These are phyloP conservation scores for Cymbopogon citratus DNA, from an alignment of 176 grass and related monocot species.

Conservation along the genomic window DNA sequence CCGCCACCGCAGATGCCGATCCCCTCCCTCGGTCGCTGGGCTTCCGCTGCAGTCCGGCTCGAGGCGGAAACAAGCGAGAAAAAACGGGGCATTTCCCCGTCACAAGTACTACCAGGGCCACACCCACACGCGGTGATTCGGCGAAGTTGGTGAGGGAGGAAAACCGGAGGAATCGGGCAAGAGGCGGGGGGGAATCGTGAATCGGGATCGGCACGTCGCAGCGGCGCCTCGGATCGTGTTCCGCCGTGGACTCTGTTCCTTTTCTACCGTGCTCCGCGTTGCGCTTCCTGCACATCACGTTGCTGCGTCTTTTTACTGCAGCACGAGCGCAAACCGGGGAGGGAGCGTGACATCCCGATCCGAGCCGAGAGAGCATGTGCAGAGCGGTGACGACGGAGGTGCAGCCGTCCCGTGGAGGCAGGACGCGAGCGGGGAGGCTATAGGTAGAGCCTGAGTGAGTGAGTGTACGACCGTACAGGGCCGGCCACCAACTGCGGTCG, in stretches of 20 bases:
- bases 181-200: not conserved
- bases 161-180: no score
- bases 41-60: not conserved
- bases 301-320: no score
- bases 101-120: not conserved
- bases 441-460: not conserved
- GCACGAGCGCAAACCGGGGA: no score
- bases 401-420: not conserved
- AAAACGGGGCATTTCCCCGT: not conserved
- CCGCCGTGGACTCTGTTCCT: not conserved
- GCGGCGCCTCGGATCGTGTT: slow-evolving; percentile 4
- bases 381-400: not conserved
- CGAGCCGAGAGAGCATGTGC: not conserved
- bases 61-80: no score
- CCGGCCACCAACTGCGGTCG: slow-evolving; percentile 13
- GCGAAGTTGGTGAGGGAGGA: not conserved
- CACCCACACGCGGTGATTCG: slow-evolving; percentile 4
- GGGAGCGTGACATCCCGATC: no score
- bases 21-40: no score
- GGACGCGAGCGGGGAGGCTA: not conserved
- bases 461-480: not conserved
- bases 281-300: not conserved
- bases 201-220: slow-evolving; percentile 22
- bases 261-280: not conserved
- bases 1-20: not conserved